Evolutionary conservation across 2,329 filamentous ascomycete species (phyloP).

Genomic region (Microsporum ferrugineum): DNA sequence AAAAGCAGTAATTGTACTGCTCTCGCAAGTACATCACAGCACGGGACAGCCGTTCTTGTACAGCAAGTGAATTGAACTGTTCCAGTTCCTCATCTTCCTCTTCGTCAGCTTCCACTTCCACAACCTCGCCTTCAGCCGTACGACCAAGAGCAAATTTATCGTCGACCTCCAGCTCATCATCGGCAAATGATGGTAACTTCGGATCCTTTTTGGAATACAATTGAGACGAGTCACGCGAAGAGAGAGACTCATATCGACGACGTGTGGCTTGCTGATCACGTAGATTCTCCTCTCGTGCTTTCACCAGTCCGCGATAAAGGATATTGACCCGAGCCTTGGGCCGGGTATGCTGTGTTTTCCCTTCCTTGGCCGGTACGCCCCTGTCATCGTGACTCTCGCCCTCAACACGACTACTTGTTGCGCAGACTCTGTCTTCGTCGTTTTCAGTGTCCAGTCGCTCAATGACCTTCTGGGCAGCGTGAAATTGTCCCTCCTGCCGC

Average conservation of each 20-base stretch:
- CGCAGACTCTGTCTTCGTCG: conserved; percentile 16
- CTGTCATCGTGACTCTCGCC: not conserved
- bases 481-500: conserved; percentile 56
- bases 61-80: conserved; percentile 60
- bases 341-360: not conserved
- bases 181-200: conserved; percentile 36
- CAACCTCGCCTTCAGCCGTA: conserved; percentile 31
- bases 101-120: conserved; percentile 39
- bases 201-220: conserved; percentile 21
- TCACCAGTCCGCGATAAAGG: conserved; percentile 65
- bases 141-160: conserved; percentile 35
- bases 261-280: conserved; percentile 53
- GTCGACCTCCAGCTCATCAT: conserved; percentile 59
- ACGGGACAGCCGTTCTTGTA: conserved; percentile 53
- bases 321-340: conserved; percentile 53
- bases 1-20: conserved; percentile 78
- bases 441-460: conserved; percentile 56
- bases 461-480: conserved; percentile 69
- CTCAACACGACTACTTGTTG: not conserved
- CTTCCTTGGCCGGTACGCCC: conserved; percentile 12
- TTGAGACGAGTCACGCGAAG: conserved; percentile 25
- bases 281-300: conserved; percentile 57
- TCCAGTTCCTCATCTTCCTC: conserved; percentile 68
- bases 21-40: conserved; percentile 60
- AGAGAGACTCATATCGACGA: conserved; percentile 54